Conservation (phyloP, 2,329 filamentous ascomycete genomes). For the Macroventuria anomochaeta region DNA sequence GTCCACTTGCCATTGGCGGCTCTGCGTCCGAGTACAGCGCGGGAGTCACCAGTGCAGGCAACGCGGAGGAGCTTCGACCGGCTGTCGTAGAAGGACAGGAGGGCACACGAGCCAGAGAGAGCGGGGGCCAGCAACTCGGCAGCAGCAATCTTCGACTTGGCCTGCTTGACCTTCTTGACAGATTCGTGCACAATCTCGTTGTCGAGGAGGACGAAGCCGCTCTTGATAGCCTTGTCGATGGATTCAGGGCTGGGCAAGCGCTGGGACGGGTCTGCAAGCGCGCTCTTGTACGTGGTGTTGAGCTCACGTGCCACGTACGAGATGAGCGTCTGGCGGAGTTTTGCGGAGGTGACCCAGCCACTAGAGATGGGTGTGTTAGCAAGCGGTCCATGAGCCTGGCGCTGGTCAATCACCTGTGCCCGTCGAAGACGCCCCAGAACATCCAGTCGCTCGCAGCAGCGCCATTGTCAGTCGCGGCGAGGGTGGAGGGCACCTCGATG, state of each 20-base stretch:
- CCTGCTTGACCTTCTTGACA: constrained; percentile 87
- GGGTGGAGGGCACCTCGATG: constrained; percentile 77
- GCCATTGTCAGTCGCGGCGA: constrained; percentile 61
- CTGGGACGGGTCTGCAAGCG: constrained; percentile 62
- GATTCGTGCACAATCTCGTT: constrained; percentile 94
- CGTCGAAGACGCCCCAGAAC: constrained; percentile 99
- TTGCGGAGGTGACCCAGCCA: constrained; percentile 97
- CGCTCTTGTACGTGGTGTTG: constrained; percentile 86
- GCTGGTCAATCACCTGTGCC: constrained; percentile 72
- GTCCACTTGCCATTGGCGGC: constrained; percentile 85
- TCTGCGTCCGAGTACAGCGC: constrained; percentile 86
- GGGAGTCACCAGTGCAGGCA: constrained; percentile 94
- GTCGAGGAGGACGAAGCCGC: constrained; percentile 85
- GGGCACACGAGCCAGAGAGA: constrained; percentile 93
- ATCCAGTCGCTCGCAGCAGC: constrained; percentile 85
- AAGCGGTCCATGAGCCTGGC: not conserved
- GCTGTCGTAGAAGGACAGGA: constrained; percentile 95
- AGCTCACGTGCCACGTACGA: constrained; percentile 91
- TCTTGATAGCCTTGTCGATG: constrained; percentile 90
- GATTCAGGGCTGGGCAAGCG: constrained; percentile 76
- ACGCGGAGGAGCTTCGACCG: constrained; percentile 86
- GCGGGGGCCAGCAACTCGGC: constrained; percentile 92
- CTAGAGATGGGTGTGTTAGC: constrained; percentile 56
- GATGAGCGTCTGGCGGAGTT: constrained; percentile 89
- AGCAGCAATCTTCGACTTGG: constrained; percentile 86